Conservation (phyloP, 2,329 filamentous ascomycete species). For the Xylaria hypoxylon region DNA sequence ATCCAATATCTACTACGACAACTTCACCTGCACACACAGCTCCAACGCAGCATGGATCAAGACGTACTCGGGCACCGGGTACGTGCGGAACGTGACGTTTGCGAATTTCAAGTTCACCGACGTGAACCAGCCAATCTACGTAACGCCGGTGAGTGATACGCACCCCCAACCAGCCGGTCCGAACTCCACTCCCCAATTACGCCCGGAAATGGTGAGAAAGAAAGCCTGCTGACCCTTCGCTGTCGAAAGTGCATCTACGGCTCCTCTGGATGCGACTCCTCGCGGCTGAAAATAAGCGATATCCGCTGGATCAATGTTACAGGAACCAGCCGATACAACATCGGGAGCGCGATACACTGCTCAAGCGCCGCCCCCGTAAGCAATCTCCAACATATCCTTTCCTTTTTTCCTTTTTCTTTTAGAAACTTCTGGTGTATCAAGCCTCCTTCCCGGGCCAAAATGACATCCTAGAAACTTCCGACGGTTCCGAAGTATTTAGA, state of each 20-base stretch:
- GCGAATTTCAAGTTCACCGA: slow-evolving; percentile 55
- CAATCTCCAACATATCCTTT: not conserved
- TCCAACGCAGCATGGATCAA: slow-evolving; percentile 59
- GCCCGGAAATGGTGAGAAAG: not conserved
- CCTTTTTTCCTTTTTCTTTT: not conserved
- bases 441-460: no score
- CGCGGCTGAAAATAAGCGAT: slow-evolving; percentile 58
- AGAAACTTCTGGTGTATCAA: not conserved
- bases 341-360: slow-evolving; percentile 61
- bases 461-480: no score
- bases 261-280: slow-evolving; percentile 54
- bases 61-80: slow-evolving; percentile 56
- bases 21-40: slow-evolving; percentile 53
- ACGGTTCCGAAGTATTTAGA: not conserved
- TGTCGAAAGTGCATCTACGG: slow-evolving; percentile 56
- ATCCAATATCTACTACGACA: slow-evolving; percentile 54
- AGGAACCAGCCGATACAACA: slow-evolving; percentile 62
- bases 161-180: no score
- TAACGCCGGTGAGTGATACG: slow-evolving; percentile 50
- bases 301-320: slow-evolving; percentile 63
- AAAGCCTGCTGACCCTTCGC: slow-evolving; percentile 1
- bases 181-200: no score
- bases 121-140: slow-evolving; percentile 63
- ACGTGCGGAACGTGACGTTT: slow-evolving; percentile 59
- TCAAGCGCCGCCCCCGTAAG: slow-evolving; percentile 52